Evolutionary conservation across 352 stramenopile species (phyloP), one percentile per base, ranked within the genome.

Genomic region (Discostella stelligera): DNA sequence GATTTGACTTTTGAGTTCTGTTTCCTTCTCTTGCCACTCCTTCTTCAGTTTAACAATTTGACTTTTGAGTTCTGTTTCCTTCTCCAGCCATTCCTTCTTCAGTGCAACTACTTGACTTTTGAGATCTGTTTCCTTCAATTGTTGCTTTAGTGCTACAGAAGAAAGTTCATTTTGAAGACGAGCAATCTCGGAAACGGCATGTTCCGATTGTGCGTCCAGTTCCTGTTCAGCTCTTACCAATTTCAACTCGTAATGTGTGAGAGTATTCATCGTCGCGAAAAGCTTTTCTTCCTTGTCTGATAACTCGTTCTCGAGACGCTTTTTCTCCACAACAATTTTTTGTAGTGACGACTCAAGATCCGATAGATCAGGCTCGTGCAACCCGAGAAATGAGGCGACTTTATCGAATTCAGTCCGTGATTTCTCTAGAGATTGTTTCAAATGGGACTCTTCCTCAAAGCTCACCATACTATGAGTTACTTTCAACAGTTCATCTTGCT

Each of bases 181-280:
- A 56, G 25, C 18, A 48, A 81, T 75, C 30, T 80, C 72, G 18
- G 20, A 23, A 16, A 14, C 32, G 30, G 54, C 64, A 27, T 5
- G 20, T 41, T 74, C 56, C 32, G 59, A 80, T 41, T 74, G 46
- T 41, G 18, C 46, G 65, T 74, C 64, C 60, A 64, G 32, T 48
- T 80, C 58, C 21, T 74, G 65, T 20, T 80, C 64, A 52, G 56
- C 59, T 27, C 44, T 72, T 32, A 61, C 39, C 39, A 82, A 25
- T 52, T 82, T 82, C 32, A 68, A 66, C 32, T 82, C 62, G 54
- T 74, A 58, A 50, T 77, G 67, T 16, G 52, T 74, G 9, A 78
- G 67, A 23, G 30, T 37, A 50, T 61, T 70, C 50, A 71, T 44
- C 21, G 61, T 65, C 21, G 74, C 39, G n/a, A 71, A 64, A 6